Percentiles rank a stretch among this genome's conserved stretches.
Conservation (phyloP, 345 rosid genomes). For the Moringa oleifera region DNA sequence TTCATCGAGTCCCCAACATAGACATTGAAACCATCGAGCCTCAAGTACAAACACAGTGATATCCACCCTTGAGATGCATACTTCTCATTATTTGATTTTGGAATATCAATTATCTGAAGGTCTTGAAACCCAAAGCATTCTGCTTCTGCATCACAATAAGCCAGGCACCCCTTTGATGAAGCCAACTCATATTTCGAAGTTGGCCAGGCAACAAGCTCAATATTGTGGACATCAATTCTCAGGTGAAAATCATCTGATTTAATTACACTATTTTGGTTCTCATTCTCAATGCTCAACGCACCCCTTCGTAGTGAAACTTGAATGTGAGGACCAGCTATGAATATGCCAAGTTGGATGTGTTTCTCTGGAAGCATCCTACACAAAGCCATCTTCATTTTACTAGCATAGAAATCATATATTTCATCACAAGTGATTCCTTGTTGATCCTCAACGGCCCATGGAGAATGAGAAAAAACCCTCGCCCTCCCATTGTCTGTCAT, state of each 20-base stretch:
- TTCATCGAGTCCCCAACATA: constrained; percentile 42
- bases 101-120: constrained; percentile 39
- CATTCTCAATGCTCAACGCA: constrained; percentile 22
- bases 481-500: constrained; percentile 21
- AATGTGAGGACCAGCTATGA: constrained; percentile 66
- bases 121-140: constrained; percentile 43
- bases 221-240: constrained; percentile 56
- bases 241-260: constrained; percentile 40
- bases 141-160: constrained; percentile 36
- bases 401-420: constrained; percentile 30
- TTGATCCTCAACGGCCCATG: constrained; percentile 24
- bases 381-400: constrained; percentile 38
- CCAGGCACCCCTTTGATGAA: constrained; percentile 26
- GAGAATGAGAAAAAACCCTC: constrained; percentile 26
- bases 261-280: constrained; percentile 20
- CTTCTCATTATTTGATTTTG: constrained; percentile 45
- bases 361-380: constrained; percentile 58
- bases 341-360: constrained; percentile 56
- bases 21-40: constrained; percentile 54
- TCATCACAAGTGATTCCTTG: constrained; percentile 31
- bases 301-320: constrained; percentile 40
- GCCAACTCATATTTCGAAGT: constrained; percentile 36
- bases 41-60: constrained; percentile 46
- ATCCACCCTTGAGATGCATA: constrained; percentile 46
- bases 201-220: constrained; percentile 65